phyloP scores from a whole-genome alignment of 179 eudicot genomes.

The Sideroxylon spinosum region DNA sequence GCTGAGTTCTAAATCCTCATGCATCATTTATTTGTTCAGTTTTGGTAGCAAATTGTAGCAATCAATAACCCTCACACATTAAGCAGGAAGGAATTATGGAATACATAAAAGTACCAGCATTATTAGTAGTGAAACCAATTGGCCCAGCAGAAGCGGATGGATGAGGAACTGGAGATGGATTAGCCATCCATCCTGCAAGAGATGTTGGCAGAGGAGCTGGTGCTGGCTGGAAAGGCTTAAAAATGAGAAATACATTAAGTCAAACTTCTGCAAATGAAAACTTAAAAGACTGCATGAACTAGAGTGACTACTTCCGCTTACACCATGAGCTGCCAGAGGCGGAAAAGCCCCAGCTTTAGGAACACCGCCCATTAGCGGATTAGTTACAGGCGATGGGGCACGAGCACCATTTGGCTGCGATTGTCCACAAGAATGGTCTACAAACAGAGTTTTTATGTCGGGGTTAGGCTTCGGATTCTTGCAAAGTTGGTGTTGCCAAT shows the following conservation, averaged over 20 bases:
- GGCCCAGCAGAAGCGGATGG: slow-evolving; percentile 65
- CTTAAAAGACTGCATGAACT: neutral
- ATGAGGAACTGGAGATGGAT: slow-evolving; percentile 61
- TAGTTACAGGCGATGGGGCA: slow-evolving; percentile 69
- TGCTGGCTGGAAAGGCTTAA: slow-evolving; percentile 64
- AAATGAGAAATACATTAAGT: slow-evolving; percentile 13
- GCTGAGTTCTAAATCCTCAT: neutral
- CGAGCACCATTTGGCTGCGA: slow-evolving; percentile 71
- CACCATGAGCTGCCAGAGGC: slow-evolving; percentile 65
- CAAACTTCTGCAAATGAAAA: slow-evolving; percentile 15
- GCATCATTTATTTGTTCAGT: neutral
- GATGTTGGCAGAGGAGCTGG: slow-evolving; percentile 53
- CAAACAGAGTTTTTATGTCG: slow-evolving; percentile 62
- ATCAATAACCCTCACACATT: neutral
- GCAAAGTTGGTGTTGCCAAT: slow-evolving; percentile 65
- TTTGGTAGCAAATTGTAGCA: neutral
- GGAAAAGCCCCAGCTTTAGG: slow-evolving; percentile 65
- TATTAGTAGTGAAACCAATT: slow-evolving; percentile 55
- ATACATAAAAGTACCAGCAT: slow-evolving; percentile 37
- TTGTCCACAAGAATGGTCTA: slow-evolving; percentile 61
- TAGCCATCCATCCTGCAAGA: slow-evolving; percentile 73
- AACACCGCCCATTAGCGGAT: slow-evolving; percentile 56
- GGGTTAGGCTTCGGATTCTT: slow-evolving; percentile 56
- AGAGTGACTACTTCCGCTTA: slow-evolving; percentile 33
- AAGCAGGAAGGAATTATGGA: neutral